Conservation (phyloP, 768 basidiomycete genomes). For the Suillus fuscotomentosus region DNA sequence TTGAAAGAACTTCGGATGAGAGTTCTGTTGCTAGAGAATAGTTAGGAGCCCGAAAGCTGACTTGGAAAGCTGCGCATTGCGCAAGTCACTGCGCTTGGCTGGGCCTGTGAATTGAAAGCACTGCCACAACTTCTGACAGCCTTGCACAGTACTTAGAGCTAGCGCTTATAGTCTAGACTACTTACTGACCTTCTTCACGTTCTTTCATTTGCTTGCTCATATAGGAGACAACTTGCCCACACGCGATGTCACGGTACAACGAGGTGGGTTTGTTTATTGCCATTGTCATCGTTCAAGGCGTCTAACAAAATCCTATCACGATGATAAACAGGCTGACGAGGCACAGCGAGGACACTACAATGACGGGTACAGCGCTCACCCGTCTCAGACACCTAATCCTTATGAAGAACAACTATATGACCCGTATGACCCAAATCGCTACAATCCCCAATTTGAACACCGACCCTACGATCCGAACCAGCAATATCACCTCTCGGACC, state of each 20-base stretch:
- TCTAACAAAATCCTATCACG: conserved; percentile 2
- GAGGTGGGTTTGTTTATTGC: conserved; percentile 32
- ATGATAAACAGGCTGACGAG: conserved; percentile 53
- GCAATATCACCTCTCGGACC: conserved; percentile 39
- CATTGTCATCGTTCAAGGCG: not conserved
- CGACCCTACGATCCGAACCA: conserved; percentile 31
- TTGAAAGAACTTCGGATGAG: not conserved
- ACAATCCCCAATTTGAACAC: conserved; percentile 33
- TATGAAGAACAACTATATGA: conserved; percentile 40
- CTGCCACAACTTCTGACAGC: not conserved
- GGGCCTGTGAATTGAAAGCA: not conserved
- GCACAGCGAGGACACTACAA: conserved; percentile 62
- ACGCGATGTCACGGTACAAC: conserved; percentile 39
- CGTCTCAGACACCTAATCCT: conserved; percentile 34
- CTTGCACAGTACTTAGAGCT: not conserved
- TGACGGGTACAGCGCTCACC: conserved; percentile 61
- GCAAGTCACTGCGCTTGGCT: not conserved
- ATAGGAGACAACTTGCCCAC: not conserved
- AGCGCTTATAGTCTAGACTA: not conserved
- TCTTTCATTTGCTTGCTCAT: not conserved
- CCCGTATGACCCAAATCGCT: conserved; percentile 25
- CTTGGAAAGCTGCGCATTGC: not conserved
- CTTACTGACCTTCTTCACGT: not conserved
- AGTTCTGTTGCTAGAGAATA: not conserved
- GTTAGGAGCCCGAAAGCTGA: not conserved